phyloP scores from a whole-genome alignment of 1,284 basidiomycete species.

The Puccinia polysora region DNA sequence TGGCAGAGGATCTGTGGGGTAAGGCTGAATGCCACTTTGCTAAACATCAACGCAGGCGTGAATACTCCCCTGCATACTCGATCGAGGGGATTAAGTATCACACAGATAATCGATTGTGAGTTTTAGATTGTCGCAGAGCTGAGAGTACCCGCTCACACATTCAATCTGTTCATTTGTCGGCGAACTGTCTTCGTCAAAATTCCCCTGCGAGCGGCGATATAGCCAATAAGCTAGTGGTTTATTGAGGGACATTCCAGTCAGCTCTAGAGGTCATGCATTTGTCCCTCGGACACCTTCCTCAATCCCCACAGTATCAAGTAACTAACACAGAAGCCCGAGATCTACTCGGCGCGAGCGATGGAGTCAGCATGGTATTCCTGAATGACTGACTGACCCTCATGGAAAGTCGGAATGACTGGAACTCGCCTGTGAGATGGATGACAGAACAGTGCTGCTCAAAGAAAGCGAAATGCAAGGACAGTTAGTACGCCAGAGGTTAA shows the following conservation, averaged over 20 bases:
- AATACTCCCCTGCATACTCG: constrained; percentile 47
- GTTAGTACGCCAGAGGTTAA: no score
- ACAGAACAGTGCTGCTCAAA: no score
- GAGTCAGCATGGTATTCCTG: no score
- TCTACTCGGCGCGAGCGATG: neutral
- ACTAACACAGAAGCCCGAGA: constrained; percentile 32
- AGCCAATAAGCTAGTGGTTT: constrained; percentile 21
- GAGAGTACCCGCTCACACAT: constrained; percentile 14
- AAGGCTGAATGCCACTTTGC: constrained; percentile 55
- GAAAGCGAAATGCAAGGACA: no score
- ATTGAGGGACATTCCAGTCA: neutral
- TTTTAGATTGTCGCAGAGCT: neutral
- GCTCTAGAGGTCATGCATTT: neutral
- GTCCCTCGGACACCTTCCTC: neutral
- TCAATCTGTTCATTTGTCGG: constrained; percentile 19
- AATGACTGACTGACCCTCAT: no score
- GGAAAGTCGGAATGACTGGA: no score
- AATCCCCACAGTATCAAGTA: neutral
- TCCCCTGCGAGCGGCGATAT: constrained; percentile 21
- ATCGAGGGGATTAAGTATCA: neutral
- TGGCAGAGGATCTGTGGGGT: constrained; percentile 54
- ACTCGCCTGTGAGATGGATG: no score
- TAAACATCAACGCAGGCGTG: constrained; percentile 54
- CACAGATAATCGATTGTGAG: constrained; percentile 46
- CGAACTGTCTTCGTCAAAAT: neutral